A percentile compares a stretch with the other conserved stretches of the same genome.
Evolutionary conservation across 176 grass and related monocot species (phyloP).

Genomic region (Cenchrus fungigraminus): DNA sequence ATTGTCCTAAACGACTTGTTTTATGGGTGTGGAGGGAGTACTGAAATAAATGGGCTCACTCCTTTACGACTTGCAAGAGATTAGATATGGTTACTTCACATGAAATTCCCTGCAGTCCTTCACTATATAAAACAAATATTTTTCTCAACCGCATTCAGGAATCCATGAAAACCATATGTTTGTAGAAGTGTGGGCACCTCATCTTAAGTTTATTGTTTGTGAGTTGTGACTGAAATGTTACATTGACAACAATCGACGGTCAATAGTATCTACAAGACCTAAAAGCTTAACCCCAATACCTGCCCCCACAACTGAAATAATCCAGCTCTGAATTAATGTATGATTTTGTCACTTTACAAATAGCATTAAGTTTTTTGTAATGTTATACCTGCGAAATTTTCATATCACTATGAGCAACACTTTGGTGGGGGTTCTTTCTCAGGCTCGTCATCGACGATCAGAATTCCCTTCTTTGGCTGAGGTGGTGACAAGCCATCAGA

Average conservation of each 20-base stretch:
- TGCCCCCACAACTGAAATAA: neutral
- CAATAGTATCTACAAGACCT: conserved; percentile 14
- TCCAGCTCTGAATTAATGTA: neutral
- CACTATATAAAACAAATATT: neutral
- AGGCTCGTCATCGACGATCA: conserved; percentile 69
- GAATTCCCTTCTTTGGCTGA: conserved; percentile 59
- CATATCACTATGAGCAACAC: conserved; percentile 63
- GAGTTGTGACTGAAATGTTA: neutral
- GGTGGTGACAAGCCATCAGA: conserved; percentile 41
- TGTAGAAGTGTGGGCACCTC: neutral
- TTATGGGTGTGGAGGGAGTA: too few relatives aligned
- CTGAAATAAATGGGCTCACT: neutral
- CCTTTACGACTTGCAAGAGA: neutral
- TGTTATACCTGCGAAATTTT: neutral
- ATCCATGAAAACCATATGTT: neutral
- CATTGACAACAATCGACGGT: neutral
- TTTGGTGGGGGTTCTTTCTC: conserved; percentile 73
- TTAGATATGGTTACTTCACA: neutral
- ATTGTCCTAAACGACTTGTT: too few relatives aligned
- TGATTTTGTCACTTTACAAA: conserved; percentile 9
- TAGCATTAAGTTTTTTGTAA: conserved; percentile 9
- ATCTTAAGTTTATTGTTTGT: neutral
- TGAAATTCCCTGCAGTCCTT: neutral
- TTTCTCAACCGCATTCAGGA: neutral
- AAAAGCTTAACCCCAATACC: neutral